Percentiles rank a stretch among this genome's conserved stretches.
phyloP scores from a whole-genome alignment of 768 basidiomycete genomes.

The Lactifluus rugatus region DNA sequence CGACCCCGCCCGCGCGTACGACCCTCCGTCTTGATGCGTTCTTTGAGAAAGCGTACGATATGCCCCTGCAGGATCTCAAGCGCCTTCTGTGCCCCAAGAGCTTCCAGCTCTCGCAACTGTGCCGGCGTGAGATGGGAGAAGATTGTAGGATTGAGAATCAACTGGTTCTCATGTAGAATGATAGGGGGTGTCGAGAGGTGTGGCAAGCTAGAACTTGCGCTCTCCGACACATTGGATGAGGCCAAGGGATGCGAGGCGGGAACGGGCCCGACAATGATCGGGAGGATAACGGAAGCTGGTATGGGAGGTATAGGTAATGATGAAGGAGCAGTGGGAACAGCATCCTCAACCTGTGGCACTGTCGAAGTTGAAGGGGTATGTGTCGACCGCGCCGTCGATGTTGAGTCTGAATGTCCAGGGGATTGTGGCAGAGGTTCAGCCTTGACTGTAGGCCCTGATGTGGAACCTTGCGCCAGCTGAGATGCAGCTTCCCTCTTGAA shows the following conservation, averaged over 20 bases:
- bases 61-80: constrained; percentile 73
- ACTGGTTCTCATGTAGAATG: constrained; percentile 72
- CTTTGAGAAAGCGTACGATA: constrained; percentile 79
- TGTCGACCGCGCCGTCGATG: background rate
- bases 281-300: constrained; percentile 48
- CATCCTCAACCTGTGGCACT: background rate
- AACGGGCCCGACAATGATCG: constrained; percentile 67
- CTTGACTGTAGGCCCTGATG: constrained; percentile 20
- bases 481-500: constrained; percentile 31
- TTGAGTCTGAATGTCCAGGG: constrained; percentile 12
- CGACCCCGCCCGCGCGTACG: constrained; percentile 22
- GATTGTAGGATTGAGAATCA: constrained; percentile 77
- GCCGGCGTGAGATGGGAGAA: constrained; percentile 69
- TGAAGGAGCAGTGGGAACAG: background rate
- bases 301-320: constrained; percentile 21
- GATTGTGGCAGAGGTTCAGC: constrained; percentile 21
- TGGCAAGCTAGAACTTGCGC: constrained; percentile 31
- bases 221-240: constrained; percentile 34
- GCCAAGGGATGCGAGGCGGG: constrained; percentile 51
- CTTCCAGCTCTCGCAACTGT: constrained; percentile 66
- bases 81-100: constrained; percentile 74
- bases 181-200: constrained; percentile 44
- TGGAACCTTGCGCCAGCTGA: constrained; percentile 7
- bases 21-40: constrained; percentile 42
- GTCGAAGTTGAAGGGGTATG: constrained; percentile 20